These are phyloP conservation scores for Mycena crocata DNA, from an alignment of 768 basidiomycete genomes.

Conservation along the genomic window DNA sequence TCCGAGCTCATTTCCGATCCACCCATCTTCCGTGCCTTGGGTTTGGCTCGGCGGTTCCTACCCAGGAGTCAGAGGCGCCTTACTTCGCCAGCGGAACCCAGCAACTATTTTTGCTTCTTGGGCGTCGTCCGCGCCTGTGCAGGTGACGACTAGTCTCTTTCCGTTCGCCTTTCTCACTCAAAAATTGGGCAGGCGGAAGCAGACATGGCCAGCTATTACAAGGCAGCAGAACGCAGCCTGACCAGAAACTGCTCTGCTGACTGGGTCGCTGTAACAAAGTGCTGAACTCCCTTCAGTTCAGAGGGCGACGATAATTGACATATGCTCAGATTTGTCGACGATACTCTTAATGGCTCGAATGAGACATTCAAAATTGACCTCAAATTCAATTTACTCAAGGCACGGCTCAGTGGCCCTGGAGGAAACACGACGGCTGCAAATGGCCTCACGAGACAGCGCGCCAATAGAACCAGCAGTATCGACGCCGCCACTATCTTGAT, in stretches of 20 bases:
- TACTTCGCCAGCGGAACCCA: slow-evolving; percentile 60
- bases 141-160: not conserved
- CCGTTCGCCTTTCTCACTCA: not conserved
- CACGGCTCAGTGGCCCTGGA: slow-evolving; percentile 55
- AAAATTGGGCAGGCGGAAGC: slow-evolving; percentile 51
- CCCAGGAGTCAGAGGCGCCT: slow-evolving; percentile 58
- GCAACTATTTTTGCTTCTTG: slow-evolving; percentile 58
- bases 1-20: slow-evolving; percentile 40
- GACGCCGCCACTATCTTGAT: slow-evolving; percentile 58
- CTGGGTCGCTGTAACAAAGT: slow-evolving; percentile 61
- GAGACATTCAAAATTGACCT: slow-evolving; percentile 49
- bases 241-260: slow-evolving; percentile 64
- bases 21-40: slow-evolving; percentile 59
- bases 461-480: slow-evolving; percentile 51
- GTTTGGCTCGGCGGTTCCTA: slow-evolving; percentile 63
- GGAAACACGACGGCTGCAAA: slow-evolving; percentile 52
- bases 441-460: slow-evolving; percentile 46
- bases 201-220: slow-evolving; percentile 64
- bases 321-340: slow-evolving; percentile 47
- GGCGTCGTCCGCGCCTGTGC: slow-evolving; percentile 63
- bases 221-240: slow-evolving; percentile 60
- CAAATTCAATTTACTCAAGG: slow-evolving; percentile 56
- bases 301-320: not conserved
- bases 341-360: slow-evolving; percentile 45
- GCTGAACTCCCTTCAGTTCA: too few relatives aligned